These are phyloP conservation scores for Nicotiana sylvestris DNA, from an alignment of 257 asterid genomes.

Conservation along the genomic window DNA sequence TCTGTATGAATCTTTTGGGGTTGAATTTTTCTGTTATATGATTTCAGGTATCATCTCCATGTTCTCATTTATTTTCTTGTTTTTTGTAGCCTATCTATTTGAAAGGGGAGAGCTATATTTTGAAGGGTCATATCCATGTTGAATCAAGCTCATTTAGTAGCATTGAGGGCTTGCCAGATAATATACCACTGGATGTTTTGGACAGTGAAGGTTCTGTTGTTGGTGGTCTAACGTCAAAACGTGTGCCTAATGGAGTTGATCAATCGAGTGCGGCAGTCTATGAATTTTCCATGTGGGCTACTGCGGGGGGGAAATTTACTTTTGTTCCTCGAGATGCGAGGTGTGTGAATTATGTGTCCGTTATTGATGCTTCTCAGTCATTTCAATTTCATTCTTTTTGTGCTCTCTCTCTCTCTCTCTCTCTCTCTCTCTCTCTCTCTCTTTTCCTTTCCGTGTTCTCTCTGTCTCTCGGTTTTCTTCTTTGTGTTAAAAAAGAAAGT, in stretches of 20 bases:
- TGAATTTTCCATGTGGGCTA: constrained; percentile 81
- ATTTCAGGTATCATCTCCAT: neutral
- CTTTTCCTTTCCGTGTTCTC: neutral
- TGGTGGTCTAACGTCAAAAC: constrained; percentile 49
- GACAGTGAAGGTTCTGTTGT: constrained; percentile 46
- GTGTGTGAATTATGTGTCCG: constrained; percentile 33
- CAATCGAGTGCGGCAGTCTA: constrained; percentile 42
- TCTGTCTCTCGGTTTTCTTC: neutral
- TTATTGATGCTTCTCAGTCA: constrained; percentile 17
- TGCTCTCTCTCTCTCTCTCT: constrained; percentile 1
- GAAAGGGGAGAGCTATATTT: constrained; percentile 81
- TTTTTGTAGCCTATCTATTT: constrained; percentile 69
- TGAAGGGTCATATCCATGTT: constrained; percentile 65
- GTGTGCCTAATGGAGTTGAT: constrained; percentile 38
- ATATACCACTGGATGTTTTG: constrained; percentile 54
- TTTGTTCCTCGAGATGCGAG: constrained; percentile 73
- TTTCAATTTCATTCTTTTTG: constrained; percentile 17
- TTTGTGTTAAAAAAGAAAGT: neutral
- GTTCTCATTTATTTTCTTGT: constrained; percentile 22
- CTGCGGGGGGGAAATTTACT: constrained; percentile 51
- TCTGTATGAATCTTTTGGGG: constrained; percentile 41
- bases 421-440: neutral
- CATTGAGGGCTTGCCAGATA: constrained; percentile 44
- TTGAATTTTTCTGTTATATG: neutral
- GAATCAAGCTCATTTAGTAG: constrained; percentile 31